Evolutionary conservation across 148 eudicot genomes (phyloP).

Genomic region (Suaeda aralocaspica): DNA sequence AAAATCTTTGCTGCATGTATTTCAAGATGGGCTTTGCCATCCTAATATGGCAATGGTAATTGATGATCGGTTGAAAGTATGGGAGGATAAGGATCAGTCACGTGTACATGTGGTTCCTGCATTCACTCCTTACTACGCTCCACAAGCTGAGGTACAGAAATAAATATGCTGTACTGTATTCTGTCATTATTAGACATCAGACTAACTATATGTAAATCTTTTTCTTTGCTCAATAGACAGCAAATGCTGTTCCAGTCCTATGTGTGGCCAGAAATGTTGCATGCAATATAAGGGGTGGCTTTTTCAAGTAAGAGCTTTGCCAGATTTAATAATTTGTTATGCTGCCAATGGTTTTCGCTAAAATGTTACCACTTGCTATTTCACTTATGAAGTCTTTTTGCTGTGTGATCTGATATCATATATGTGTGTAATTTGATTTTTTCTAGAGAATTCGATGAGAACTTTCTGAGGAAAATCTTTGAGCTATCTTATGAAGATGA

Average conservation of each 20-base stretch:
- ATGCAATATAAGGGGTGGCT: slow-evolving; percentile 94
- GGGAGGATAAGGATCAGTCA: slow-evolving; percentile 97
- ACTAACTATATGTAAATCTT: slow-evolving; percentile 12
- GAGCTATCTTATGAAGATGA: slow-evolving; percentile 85
- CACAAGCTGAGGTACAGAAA: slow-evolving; percentile 84
- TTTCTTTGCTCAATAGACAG: slow-evolving; percentile 41
- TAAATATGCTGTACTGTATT: not conserved
- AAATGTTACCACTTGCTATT: not conserved
- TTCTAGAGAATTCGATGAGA: slow-evolving; percentile 84
- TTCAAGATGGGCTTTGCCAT: slow-evolving; percentile 79
- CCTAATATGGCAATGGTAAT: slow-evolving; percentile 98
- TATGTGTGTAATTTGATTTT: slow-evolving; percentile 12
- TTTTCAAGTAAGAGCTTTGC: slow-evolving; percentile 65
- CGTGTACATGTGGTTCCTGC: slow-evolving; percentile 97
- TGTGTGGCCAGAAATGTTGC: slow-evolving; percentile 99
- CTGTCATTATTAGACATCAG: slow-evolving; percentile 1
- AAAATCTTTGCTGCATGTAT: slow-evolving; percentile 83
- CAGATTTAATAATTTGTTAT: not conserved
- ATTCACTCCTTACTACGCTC: slow-evolving; percentile 93
- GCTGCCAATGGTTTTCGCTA: not conserved
- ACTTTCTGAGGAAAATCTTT: slow-evolving; percentile 46
- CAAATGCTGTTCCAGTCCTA: slow-evolving; percentile 85
- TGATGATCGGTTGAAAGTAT: slow-evolving; percentile 88
- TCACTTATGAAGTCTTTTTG: not conserved
- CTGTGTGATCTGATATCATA: not conserved